These are phyloP conservation scores for Botrytis byssoidea DNA, from an alignment of 2,329 filamentous ascomycete species.

Conservation along the genomic window DNA sequence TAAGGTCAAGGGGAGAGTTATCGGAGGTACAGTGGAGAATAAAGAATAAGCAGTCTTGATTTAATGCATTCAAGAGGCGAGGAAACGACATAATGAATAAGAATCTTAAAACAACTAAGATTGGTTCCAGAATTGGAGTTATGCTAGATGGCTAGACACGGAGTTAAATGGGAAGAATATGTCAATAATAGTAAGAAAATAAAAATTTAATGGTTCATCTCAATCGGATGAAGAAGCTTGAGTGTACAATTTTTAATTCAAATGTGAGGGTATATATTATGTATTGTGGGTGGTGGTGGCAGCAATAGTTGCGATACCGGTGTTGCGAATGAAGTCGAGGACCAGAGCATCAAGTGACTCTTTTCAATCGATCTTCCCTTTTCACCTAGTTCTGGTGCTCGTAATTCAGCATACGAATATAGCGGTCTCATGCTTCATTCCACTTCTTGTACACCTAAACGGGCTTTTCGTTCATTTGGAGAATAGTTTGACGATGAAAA, in stretches of 20 bases:
- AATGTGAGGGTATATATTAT: not conserved
- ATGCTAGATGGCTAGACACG: too few species aligned
- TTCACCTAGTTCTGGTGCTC: not conserved
- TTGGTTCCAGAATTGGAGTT: not conserved
- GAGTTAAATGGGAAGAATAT: not conserved
- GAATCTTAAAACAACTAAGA: not conserved
- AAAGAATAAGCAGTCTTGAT: not conserved
- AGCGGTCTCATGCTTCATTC: not conserved
- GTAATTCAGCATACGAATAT: not conserved
- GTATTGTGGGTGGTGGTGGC: not conserved
- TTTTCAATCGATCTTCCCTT: not conserved
- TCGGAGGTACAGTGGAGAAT: slow-evolving; percentile 1
- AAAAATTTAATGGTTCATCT: not conserved
- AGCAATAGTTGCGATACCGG: too few species aligned
- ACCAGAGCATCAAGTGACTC: not conserved
- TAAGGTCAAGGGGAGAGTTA: slow-evolving; percentile 11
- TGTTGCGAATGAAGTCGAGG: not conserved
- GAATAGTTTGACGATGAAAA: not conserved
- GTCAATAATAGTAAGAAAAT: not conserved
- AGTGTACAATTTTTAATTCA: not conserved
- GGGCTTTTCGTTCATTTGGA: not conserved
- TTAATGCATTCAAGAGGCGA: not conserved
- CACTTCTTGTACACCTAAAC: not conserved
- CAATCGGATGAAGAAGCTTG: not conserved
- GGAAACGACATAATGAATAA: not conserved